These are phyloP conservation scores for Neurospora pannonica DNA, from an alignment of 495 filamentous ascomycete genomes.

Conservation along the genomic window DNA sequence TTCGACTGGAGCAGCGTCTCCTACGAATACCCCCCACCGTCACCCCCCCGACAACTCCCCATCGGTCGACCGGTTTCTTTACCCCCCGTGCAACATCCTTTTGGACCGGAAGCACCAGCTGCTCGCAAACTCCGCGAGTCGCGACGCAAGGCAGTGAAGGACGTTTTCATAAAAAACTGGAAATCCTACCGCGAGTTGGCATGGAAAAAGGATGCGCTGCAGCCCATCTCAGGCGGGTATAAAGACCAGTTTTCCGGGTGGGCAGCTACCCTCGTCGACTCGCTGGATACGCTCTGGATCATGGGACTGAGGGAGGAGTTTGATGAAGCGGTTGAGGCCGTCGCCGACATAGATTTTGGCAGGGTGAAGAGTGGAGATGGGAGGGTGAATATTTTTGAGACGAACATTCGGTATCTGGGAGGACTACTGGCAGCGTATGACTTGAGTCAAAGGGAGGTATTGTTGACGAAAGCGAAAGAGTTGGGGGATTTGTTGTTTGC, in stretches of 20 bases:
- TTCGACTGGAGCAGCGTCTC: slow-evolving; percentile 51
- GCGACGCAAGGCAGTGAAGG: slow-evolving; percentile 51
- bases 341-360: slow-evolving; percentile 76
- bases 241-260: slow-evolving; percentile 76
- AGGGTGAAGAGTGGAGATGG: slow-evolving; percentile 39
- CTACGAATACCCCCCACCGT: slow-evolving; percentile 42
- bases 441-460: slow-evolving; percentile 56
- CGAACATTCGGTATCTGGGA: slow-evolving; percentile 73
- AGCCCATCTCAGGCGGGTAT: slow-evolving; percentile 49
- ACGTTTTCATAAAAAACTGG: slow-evolving; percentile 65
- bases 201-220: slow-evolving; percentile 72
- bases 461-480: slow-evolving; percentile 74
- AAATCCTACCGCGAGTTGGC: slow-evolving; percentile 65
- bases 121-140: slow-evolving; percentile 46
- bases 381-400: slow-evolving; percentile 71
- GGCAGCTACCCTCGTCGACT: slow-evolving; percentile 84
- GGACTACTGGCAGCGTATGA: slow-evolving; percentile 74
- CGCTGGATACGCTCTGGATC: slow-evolving; percentile 84
- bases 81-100: slow-evolving; percentile 62
- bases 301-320: slow-evolving; percentile 82
- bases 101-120: slow-evolving; percentile 44
- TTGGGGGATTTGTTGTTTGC: slow-evolving; percentile 75
- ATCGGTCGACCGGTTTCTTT: slow-evolving; percentile 34
- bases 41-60: slow-evolving; percentile 52
- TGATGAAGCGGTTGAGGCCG: slow-evolving; percentile 62